These are phyloP conservation scores for Stephanodiscus triporus DNA, from an alignment of 108 stramenopile genomes.

Conservation along the genomic window DNA sequence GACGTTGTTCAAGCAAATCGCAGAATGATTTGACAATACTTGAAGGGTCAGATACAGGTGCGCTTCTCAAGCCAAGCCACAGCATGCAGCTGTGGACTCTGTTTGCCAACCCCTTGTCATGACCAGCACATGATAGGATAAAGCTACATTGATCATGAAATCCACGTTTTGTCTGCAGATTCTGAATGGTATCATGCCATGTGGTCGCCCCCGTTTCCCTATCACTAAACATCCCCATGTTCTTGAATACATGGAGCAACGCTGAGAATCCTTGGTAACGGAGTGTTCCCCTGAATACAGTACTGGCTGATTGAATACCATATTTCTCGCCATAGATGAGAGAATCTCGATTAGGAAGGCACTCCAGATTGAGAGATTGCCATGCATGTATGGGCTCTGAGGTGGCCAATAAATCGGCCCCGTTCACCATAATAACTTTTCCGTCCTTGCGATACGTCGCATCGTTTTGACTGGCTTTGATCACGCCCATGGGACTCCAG, in stretches of 20 bases:
- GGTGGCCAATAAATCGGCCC: conserved; percentile 53
- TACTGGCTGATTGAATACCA: conserved; percentile 64
- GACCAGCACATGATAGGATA: conserved; percentile 47
- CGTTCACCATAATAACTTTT: conserved; percentile 42
- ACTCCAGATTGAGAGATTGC: conserved; percentile 69
- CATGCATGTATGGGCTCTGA: conserved; percentile 64
- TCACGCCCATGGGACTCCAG: conserved; percentile 88
- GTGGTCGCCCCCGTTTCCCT: conserved; percentile 14
- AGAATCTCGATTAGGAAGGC: conserved; percentile 85
- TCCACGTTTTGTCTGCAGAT: conserved; percentile 24
- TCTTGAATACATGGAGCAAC: conserved; percentile 59
- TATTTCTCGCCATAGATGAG: conserved; percentile 70
- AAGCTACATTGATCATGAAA: conserved; percentile 46
- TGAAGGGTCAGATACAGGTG: conserved; percentile 32
- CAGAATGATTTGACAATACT: conserved; percentile 69
- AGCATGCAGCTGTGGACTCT: conserved; percentile 42
- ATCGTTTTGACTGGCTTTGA: conserved; percentile 71
- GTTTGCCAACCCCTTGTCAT: conserved; percentile 42
- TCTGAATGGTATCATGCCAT: conserved; percentile 48
- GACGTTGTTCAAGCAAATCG: conserved; percentile 51
- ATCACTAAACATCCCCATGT: conserved; percentile 61
- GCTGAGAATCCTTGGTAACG: conserved; percentile 77
- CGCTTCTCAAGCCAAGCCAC: conserved; percentile 52
- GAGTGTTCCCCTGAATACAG: conserved; percentile 86
- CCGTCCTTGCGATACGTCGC: conserved; percentile 62